Evolutionary conservation across 169 alveolate genomes (phyloP), one percentile per base, ranked within the genome.

Genomic region (Neospora caninum): DNA sequence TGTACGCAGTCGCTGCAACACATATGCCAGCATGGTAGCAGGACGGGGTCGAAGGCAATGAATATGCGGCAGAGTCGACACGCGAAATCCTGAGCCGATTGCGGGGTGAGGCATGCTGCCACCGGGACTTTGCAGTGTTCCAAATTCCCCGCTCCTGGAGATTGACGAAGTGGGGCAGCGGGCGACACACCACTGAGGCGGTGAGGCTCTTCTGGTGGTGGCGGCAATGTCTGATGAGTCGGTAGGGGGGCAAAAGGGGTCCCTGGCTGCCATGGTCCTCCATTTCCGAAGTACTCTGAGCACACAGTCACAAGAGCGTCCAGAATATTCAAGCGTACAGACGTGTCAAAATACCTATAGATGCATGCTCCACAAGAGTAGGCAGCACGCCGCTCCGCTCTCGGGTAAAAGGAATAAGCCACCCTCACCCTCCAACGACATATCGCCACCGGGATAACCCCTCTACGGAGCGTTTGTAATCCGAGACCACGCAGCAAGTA

Each of bases 11-110:
- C 53, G 89, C 41, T 43, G 89, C 89, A 82, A 36, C 31, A 82
- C 53, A 82, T 1, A 49, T 82, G 89, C 89, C 89, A 82, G 31
- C 89, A 82, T 29, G 89, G 89, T 6, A 82, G 89, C 18, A 82
- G 31, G 41, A 82, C 64, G 34, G 89, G 89, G 41, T 82, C 89
- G 34, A 36, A 22, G 18, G 89, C 89, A 39, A 82, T 22, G 67
- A 42, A 82, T 16, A 0, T 39, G 38, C 89, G 54, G 38, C 89
- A 82, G 34, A 82, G n/a, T 10, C 64, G 64, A 42, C 89, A 82
- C 25, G 89, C 89, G 38, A 82, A 82, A 7, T 82, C 89, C 36
- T 82, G 89, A 42, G 89, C 89, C 2, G 89, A 82, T 29, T 82
- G 34, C 7, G 89, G 89, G 54, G 53, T 43, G 34, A 42, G 22